phyloP scores from a whole-genome alignment of 352 stramenopile genomes.

The Aphanomyces cochlioides region DNA sequence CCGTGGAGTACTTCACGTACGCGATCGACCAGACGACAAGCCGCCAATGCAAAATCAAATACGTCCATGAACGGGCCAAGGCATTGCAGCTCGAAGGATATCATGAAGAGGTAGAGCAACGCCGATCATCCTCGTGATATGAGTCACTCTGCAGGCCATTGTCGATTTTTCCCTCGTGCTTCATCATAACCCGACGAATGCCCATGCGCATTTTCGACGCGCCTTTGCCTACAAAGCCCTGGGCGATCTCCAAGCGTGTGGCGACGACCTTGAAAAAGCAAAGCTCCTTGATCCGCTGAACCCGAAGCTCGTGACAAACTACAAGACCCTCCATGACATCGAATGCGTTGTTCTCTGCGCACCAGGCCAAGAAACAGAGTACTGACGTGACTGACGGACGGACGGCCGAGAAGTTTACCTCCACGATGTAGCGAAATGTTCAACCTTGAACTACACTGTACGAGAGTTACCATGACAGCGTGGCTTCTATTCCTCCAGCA shows the following conservation, averaged over 20 bases:
- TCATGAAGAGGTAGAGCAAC: conserved; percentile 43
- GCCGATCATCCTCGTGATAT: no score
- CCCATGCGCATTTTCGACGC: conserved; percentile 77
- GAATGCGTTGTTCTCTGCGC: conserved; percentile 69
- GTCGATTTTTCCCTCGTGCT: conserved; percentile 74
- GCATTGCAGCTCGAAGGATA: conserved; percentile 68
- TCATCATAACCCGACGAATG: conserved; percentile 66
- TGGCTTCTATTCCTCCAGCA: no score
- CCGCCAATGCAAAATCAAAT: conserved; percentile 36
- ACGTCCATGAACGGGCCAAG: conserved; percentile 75
- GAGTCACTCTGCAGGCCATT: conserved; percentile 34
- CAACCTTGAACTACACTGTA: no score
- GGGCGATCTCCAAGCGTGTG: conserved; percentile 49
- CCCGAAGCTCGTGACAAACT: conserved; percentile 71
- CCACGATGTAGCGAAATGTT: no score
- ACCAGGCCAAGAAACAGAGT: conserved; percentile 56
- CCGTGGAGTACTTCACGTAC: conserved; percentile 70
- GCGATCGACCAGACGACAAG: conserved; percentile 29
- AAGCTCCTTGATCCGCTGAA: conserved; percentile 61
- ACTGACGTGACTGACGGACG: conserved; percentile 22
- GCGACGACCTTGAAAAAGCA: conserved; percentile 67
- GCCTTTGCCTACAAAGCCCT: conserved; percentile 68
- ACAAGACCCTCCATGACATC: conserved; percentile 63
- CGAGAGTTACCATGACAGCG: no score
- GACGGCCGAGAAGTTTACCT: no score